Evolutionary conservation across 495 filamentous ascomycete species (phyloP).

Genomic region (Neurospora sp.): DNA sequence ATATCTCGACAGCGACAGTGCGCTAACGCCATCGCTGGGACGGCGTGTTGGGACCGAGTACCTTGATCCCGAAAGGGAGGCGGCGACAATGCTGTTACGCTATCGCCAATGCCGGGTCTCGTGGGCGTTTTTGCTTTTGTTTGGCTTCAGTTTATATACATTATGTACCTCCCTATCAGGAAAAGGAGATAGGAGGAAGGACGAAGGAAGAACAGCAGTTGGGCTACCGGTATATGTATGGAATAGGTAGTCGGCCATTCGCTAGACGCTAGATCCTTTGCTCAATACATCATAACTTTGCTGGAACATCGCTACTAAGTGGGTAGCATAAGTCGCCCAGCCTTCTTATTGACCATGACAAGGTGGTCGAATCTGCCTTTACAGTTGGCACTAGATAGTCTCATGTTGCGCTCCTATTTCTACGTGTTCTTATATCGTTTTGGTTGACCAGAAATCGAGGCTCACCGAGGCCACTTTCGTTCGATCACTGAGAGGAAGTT

Average conservation of each 20-base stretch:
- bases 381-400: too few relatives aligned
- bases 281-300: background rate
- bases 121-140: conserved; percentile 32
- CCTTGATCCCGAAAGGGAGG: conserved; percentile 8
- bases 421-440: too few relatives aligned
- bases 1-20: conserved; percentile 44
- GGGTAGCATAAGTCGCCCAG: too few relatives aligned
- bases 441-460: too few relatives aligned
- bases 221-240: background rate
- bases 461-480: too few relatives aligned
- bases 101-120: conserved; percentile 42
- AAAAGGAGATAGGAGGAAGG: background rate
- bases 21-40: conserved; percentile 50
- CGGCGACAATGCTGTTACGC: conserved; percentile 44
- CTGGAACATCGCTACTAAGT: background rate
- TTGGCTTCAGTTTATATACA: background rate
- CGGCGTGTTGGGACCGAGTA: conserved; percentile 42
- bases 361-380: too few relatives aligned
- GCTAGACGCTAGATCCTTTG: background rate
- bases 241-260: background rate
- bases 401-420: too few relatives aligned
- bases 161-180: background rate
- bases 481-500: too few relatives aligned
- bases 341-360: too few relatives aligned
- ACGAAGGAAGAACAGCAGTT: background rate